These are phyloP conservation scores for Meira nashicola DNA, from an alignment of 1,284 basidiomycete species.

Conservation along the genomic window DNA sequence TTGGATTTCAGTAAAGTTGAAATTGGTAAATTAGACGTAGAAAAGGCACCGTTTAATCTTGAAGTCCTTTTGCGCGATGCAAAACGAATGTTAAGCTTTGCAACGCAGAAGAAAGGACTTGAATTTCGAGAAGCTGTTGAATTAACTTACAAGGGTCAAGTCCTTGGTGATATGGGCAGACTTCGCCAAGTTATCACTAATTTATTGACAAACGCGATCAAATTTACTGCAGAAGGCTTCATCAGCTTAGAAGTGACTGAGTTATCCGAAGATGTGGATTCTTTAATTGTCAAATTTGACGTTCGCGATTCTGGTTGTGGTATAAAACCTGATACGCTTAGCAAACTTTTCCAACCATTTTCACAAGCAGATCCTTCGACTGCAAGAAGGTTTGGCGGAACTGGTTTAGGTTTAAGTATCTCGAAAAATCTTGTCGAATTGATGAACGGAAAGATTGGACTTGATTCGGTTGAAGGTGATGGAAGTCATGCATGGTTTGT, in stretches of 20 bases:
- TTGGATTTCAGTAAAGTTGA: slow-evolving; percentile 56
- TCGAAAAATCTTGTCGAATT: slow-evolving; percentile 44
- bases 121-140: slow-evolving; percentile 45
- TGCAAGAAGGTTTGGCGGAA: slow-evolving; percentile 43
- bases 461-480: slow-evolving; percentile 44
- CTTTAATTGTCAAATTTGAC: slow-evolving; percentile 43
- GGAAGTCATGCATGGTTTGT: slow-evolving; percentile 47
- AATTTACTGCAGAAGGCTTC: slow-evolving; percentile 50
- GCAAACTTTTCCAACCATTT: slow-evolving; percentile 53
- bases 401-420: slow-evolving; percentile 45
- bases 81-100: slow-evolving; percentile 50
- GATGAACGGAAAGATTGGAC: slow-evolving; percentile 43
- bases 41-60: slow-evolving; percentile 54
- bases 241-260: slow-evolving; percentile 48
- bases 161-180: slow-evolving; percentile 44
- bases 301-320: slow-evolving; percentile 53
- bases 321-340: slow-evolving; percentile 44
- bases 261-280: slow-evolving; percentile 36
- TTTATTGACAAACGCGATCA: slow-evolving; percentile 55
- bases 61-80: slow-evolving; percentile 51
- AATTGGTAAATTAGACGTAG: slow-evolving; percentile 54
- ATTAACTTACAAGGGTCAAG: slow-evolving; percentile 35
- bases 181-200: slow-evolving; percentile 53
- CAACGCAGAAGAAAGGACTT: slow-evolving; percentile 51
- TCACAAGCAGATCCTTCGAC: slow-evolving; percentile 47